phyloP scores from a whole-genome alignment of 495 filamentous ascomycete genomes.

The Penicillium pancosmium region DNA sequence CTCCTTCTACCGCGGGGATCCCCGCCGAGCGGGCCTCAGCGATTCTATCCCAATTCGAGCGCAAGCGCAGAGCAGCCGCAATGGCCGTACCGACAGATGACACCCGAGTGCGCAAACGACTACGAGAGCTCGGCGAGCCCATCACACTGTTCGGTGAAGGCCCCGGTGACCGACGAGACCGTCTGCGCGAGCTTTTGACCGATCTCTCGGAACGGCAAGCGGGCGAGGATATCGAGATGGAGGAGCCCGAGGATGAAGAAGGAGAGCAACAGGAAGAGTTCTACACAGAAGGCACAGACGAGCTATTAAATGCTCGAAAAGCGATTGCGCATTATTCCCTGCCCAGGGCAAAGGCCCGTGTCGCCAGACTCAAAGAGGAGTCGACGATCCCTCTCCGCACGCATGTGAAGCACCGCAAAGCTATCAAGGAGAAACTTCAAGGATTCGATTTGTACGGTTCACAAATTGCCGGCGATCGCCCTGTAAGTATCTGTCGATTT shows the following conservation, averaged over 20 bases:
- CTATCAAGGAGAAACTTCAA: conserved; percentile 79
- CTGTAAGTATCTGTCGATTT: conserved; percentile 87
- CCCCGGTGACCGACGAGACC: conserved; percentile 80
- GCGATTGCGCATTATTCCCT: conserved; percentile 85
- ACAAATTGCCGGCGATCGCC: conserved; percentile 87
- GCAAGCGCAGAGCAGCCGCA: conserved; percentile 83
- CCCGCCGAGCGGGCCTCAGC: conserved; percentile 88
- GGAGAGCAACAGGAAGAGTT: conserved; percentile 91
- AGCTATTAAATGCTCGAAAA: conserved; percentile 75
- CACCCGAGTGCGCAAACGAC: conserved; percentile 73
- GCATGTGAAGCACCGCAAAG: conserved; percentile 88
- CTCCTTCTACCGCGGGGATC: conserved; percentile 69
- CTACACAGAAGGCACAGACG: conserved; percentile 79
- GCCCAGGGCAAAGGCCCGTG: conserved; percentile 74
- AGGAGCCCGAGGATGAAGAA: conserved; percentile 44
- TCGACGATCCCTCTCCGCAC: conserved; percentile 80
- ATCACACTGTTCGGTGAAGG: conserved; percentile 96
- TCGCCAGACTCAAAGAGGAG: conserved; percentile 76
- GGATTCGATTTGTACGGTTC: conserved; percentile 89
- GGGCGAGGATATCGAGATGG: conserved; percentile 68
- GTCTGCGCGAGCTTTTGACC: conserved; percentile 79
- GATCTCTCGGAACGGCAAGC: conserved; percentile 66
- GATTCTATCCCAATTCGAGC: conserved; percentile 84
- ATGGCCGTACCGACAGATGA: conserved; percentile 97
- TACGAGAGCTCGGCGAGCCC: conserved; percentile 86